Percentiles rank a stretch among this genome's conserved stretches.
Conservation (phyloP, 805 yeast species). For the Sugiyamaella boreocaroliniensis region DNA sequence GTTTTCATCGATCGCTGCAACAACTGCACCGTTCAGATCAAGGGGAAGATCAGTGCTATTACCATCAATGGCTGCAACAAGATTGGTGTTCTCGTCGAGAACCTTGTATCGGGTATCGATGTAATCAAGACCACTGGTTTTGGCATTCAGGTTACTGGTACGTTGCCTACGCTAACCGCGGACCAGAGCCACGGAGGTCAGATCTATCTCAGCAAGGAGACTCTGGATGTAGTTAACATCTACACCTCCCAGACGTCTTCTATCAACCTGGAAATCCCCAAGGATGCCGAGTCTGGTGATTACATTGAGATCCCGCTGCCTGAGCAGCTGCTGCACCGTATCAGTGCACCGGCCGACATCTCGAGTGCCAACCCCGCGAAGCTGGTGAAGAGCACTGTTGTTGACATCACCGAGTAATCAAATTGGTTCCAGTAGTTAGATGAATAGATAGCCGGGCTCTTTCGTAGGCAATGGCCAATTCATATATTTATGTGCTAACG, state of each 20-base stretch:
- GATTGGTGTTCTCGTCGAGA: slow-evolving; percentile 74
- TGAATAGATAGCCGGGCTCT: not conserved
- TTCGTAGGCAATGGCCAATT: no score
- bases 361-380: slow-evolving; percentile 38
- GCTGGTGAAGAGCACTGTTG: slow-evolving; percentile 55
- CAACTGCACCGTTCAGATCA: slow-evolving; percentile 68
- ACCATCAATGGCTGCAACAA: slow-evolving; percentile 66
- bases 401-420: slow-evolving; percentile 70
- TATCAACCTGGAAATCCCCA: slow-evolving; percentile 77
- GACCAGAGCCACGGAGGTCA: slow-evolving; percentile 87
- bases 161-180: slow-evolving; percentile 72
- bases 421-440: not conserved
- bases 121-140: slow-evolving; percentile 73
- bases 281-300: slow-evolving; percentile 49
- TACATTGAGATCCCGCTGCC: slow-evolving; percentile 78
- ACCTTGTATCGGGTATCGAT: slow-evolving; percentile 81
- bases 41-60: slow-evolving; percentile 88
- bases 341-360: slow-evolving; percentile 32
- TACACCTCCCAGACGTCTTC: slow-evolving; percentile 82
- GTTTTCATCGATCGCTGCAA: slow-evolving; percentile 79
- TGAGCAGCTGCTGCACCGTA: slow-evolving; percentile 79
- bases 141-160: slow-evolving; percentile 80
- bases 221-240: slow-evolving; percentile 61
- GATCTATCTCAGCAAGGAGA: slow-evolving; percentile 65
- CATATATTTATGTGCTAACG: not conserved